A percentile compares a stretch with the other conserved stretches of the same genome.
Conservation (phyloP, 106 monocot genomes). For the Allium cepa region DNA sequence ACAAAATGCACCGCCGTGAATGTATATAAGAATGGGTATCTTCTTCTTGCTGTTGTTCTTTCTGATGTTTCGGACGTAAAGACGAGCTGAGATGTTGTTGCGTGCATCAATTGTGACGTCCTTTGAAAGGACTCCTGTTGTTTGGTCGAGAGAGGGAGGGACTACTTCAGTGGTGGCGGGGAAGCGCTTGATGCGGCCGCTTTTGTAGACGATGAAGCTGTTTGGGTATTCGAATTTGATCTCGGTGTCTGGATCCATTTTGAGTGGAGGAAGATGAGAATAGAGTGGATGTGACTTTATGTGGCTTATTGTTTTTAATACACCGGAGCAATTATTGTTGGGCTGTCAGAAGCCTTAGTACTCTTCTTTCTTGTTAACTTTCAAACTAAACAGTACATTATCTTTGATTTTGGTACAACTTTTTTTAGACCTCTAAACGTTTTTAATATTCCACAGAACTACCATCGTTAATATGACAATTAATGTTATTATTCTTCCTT, state of each 20-base stretch:
- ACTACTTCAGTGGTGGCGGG: not conserved
- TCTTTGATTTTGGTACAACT: too few species aligned
- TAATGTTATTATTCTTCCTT: too few species aligned
- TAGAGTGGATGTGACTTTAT: not conserved
- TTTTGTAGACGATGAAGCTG: constrained; percentile 26
- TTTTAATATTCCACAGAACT: too few species aligned
- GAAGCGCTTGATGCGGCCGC: constrained; percentile 26
- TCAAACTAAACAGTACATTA: too few species aligned
- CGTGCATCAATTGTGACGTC: constrained; percentile 28
- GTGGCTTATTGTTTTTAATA: too few species aligned
- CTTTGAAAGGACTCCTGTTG: constrained; percentile 36
- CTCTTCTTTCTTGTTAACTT: too few species aligned
- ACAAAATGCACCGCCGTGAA: constrained; percentile 6
- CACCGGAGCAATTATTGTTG: too few species aligned
- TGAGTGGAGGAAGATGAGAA: not conserved
- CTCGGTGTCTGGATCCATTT: constrained; percentile 9
- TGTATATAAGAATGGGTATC: constrained; percentile 6
- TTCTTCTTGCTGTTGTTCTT: not conserved
- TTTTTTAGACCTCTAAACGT: too few species aligned
- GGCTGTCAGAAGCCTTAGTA: too few species aligned
- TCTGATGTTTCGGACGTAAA: not conserved
- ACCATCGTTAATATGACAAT: too few species aligned
- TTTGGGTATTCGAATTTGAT: constrained; percentile 11
- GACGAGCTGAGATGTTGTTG: constrained; percentile 16
- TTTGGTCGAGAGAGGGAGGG: constrained; percentile 19